A percentile compares a stretch with the other conserved stretches of the same genome.
Evolutionary conservation across 2,329 filamentous ascomycete species (phyloP).

Genomic region (Botrytis pseudocinerea): DNA sequence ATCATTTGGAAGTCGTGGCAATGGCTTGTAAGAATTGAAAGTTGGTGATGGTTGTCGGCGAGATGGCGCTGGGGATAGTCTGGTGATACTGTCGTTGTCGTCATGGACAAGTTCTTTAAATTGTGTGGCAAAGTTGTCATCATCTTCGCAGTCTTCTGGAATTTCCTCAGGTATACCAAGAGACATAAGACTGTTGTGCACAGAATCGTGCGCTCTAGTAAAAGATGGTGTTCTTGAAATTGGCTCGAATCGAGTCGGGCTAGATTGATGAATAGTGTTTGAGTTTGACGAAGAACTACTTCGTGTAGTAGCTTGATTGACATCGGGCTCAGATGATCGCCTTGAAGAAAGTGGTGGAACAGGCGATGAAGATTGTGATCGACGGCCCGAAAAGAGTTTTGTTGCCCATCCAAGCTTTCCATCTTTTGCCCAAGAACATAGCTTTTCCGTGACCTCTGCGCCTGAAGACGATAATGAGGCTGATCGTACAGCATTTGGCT

Average conservation of each 20-base stretch:
- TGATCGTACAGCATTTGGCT: slow-evolving; percentile 47
- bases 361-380: slow-evolving; percentile 41
- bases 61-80: slow-evolving; percentile 36
- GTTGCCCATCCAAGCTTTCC: slow-evolving; percentile 25
- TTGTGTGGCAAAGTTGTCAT: slow-evolving; percentile 61
- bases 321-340: slow-evolving; percentile 14
- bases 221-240: slow-evolving; percentile 32
- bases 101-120: slow-evolving; percentile 28
- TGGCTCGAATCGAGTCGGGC: background rate
- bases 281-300: slow-evolving; percentile 2
- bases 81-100: slow-evolving; percentile 33
- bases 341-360: slow-evolving; percentile 24
- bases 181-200: background rate
- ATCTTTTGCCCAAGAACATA: slow-evolving; percentile 18
- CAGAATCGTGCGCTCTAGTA: background rate
- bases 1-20: slow-evolving; percentile 36
- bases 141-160: slow-evolving; percentile 54
- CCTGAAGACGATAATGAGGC: slow-evolving; percentile 1
- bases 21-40: slow-evolving; percentile 33
- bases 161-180: slow-evolving; percentile 50
- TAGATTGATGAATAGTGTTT: slow-evolving; percentile 7
- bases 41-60: slow-evolving; percentile 25
- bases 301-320: slow-evolving; percentile 24
- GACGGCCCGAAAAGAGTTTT: slow-evolving; percentile 16
- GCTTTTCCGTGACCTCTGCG: background rate